phyloP scores from a whole-genome alignment of 1,284 basidiomycete species.

The Meripilus lineatus region DNA sequence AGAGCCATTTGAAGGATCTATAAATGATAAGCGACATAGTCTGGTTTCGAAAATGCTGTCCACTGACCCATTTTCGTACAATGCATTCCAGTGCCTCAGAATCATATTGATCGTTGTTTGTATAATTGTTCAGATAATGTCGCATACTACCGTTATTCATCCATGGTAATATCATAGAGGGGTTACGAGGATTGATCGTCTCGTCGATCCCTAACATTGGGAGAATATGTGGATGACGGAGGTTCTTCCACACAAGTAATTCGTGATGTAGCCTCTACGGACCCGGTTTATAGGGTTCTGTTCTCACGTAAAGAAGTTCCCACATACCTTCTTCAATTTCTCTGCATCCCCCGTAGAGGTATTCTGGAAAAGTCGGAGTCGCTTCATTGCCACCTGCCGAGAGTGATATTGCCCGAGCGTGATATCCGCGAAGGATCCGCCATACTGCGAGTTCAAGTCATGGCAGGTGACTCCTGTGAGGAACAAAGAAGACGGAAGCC shows the following conservation, averaged over 20 bases:
- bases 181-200: neutral
- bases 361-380: conserved; percentile 3
- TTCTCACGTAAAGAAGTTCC: neutral
- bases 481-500: conserved; percentile 3
- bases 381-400: conserved; percentile 2
- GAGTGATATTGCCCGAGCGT: neutral
- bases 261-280: neutral
- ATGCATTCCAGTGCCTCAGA: too few relatives aligned
- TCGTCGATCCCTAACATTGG: conserved; percentile 5
- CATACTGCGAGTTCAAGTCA: neutral
- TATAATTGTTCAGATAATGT: neutral
- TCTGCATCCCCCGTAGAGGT: neutral
- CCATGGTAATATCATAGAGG: conserved; percentile 6
- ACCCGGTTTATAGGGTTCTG: neutral
- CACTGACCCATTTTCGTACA: too few relatives aligned
- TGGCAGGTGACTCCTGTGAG: neutral
- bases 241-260: conserved; percentile 4
- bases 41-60: too few relatives aligned
- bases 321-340: neutral
- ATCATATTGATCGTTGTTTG: too few relatives aligned
- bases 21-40: neutral
- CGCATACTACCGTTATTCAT: conserved; percentile 6
- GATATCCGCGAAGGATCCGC: conserved; percentile 4
- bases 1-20: neutral
- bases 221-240: conserved; percentile 2